These are phyloP conservation scores for Gossypium stocksii DNA, from an alignment of 345 rosid genomes.

Conservation along the genomic window DNA sequence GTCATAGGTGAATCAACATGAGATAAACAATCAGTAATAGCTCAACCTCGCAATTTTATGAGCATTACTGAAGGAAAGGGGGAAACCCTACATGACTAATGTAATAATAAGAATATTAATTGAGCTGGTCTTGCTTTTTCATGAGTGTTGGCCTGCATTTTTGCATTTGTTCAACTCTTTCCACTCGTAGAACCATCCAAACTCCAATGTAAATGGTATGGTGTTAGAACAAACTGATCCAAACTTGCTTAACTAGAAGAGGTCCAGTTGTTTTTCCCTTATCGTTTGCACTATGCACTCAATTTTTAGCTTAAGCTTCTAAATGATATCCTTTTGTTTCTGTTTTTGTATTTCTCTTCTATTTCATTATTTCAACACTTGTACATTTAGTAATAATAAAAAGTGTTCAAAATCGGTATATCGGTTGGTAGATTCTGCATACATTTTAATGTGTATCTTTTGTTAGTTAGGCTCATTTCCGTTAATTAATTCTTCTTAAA, in stretches of 20 bases:
- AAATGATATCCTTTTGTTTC: background rate
- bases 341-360: background rate
- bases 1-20: background rate
- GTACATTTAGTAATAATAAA: background rate
- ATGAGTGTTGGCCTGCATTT: background rate
- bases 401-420: background rate
- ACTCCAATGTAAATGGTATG: background rate
- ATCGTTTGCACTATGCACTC: too few species aligned
- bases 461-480: background rate
- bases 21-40: background rate
- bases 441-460: background rate
- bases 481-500: background rate
- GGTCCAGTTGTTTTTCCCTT: background rate
- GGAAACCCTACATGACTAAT: background rate
- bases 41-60: background rate
- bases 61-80: background rate
- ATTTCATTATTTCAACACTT: background rate
- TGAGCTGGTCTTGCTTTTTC: background rate
- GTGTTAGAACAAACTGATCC: background rate
- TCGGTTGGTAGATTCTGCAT: background rate
- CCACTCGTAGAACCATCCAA: background rate
- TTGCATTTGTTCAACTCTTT: background rate
- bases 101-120: background rate
- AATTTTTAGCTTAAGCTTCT: constrained; percentile 1
- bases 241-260: background rate